Evolutionary conservation across 164 flowering plant genomes (phyloP).

Genomic region (Nelumbo lutea): DNA sequence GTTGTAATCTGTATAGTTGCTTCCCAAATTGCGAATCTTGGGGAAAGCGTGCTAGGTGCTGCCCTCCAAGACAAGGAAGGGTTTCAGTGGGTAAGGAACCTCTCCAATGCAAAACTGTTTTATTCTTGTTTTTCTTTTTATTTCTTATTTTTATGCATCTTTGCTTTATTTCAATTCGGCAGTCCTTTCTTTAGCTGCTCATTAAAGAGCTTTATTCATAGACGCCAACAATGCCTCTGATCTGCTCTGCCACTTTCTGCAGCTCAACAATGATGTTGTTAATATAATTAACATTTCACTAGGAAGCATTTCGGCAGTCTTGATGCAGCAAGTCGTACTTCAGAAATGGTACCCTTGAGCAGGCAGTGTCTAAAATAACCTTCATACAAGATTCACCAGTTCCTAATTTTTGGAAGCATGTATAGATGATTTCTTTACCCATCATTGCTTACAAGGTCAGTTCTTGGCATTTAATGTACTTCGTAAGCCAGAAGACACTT

Average conservation of each 20-base stretch:
- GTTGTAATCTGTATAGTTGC: constrained; percentile 77
- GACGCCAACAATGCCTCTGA: neutral
- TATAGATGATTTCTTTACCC: neutral
- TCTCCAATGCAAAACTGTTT: neutral
- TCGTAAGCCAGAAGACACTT: neutral
- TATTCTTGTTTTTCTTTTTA: neutral
- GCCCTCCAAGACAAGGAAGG: constrained; percentile 85
- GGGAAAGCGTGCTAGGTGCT: constrained; percentile 95
- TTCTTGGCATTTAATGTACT: neutral
- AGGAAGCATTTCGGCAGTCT: constrained; percentile 73
- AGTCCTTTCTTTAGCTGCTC: neutral
- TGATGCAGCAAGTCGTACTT: constrained; percentile 58
- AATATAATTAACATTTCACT: constrained; percentile 82
- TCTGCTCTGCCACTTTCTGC: constrained; percentile 25
- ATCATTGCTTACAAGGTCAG: neutral
- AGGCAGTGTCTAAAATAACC: neutral
- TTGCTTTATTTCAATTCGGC: neutral
- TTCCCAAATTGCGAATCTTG: constrained; percentile 94
- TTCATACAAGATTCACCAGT: neutral
- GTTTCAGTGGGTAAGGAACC: constrained; percentile 68
- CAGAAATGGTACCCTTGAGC: constrained; percentile 25
- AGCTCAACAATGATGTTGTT: constrained; percentile 89
- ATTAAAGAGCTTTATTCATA: neutral
- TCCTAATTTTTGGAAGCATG: neutral
- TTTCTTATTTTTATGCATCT: neutral